Conservation (phyloP, 192 early-diverging fungal species). For the Coemansia sp. region DNA sequence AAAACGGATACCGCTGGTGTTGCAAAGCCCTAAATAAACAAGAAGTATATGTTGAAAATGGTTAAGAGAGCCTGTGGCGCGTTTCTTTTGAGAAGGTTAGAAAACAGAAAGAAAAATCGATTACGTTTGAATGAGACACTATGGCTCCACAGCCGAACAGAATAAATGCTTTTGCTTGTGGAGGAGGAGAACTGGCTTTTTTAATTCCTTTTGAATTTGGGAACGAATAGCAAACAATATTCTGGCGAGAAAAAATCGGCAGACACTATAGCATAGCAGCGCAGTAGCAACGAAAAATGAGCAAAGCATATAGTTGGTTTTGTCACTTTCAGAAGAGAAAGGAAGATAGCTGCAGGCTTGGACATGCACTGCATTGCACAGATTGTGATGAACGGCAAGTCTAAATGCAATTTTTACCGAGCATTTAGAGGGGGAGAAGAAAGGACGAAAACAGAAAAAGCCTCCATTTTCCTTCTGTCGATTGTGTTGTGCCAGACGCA, state of each 20-base stretch:
- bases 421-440: not conserved
- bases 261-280: too few relatives aligned
- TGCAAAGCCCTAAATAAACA: not conserved
- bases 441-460: not conserved
- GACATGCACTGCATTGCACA: not conserved
- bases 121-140: too few relatives aligned
- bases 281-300: not conserved
- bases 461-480: not conserved
- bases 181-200: too few relatives aligned
- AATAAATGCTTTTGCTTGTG: too few relatives aligned
- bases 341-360: not conserved
- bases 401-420: slow-evolving; percentile 4
- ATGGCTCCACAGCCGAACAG: too few relatives aligned
- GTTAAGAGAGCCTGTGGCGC: not conserved
- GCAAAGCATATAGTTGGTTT: not conserved
- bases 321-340: not conserved
- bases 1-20: not conserved
- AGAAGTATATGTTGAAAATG: not conserved
- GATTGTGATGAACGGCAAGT: not conserved
- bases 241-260: too few relatives aligned
- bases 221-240: too few relatives aligned
- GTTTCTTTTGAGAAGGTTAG: too few relatives aligned
- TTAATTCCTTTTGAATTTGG: not conserved
- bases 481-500: not conserved
- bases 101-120: too few relatives aligned